Conservation (phyloP, 2,329 filamentous ascomycete genomes). For the Aspergillus fumigatiaffinis region DNA sequence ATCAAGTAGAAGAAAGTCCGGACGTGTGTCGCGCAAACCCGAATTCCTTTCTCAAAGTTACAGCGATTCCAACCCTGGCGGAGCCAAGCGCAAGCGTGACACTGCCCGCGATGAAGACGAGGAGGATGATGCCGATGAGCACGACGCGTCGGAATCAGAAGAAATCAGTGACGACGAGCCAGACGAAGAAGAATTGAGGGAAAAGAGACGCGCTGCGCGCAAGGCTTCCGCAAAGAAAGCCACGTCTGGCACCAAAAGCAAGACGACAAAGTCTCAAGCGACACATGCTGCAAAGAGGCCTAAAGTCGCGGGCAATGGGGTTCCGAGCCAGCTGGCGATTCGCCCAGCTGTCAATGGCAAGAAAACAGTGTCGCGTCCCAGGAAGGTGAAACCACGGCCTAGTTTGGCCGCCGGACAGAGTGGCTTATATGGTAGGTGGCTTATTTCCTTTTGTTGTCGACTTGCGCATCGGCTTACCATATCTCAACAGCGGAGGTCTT, state of each 20-base stretch:
- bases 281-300: conserved; percentile 49
- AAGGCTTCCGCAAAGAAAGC: conserved; percentile 30
- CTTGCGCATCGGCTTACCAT: conserved; percentile 19
- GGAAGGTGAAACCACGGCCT: conserved; percentile 50
- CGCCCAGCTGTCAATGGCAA: conserved; percentile 48
- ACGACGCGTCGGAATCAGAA: conserved; percentile 35
- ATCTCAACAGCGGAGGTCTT: conserved; percentile 54
- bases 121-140: conserved; percentile 24
- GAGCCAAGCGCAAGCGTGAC: conserved; percentile 51
- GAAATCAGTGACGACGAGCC: conserved; percentile 36
- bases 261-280: conserved; percentile 20
- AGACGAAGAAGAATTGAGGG: conserved; percentile 49
- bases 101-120: conserved; percentile 34
- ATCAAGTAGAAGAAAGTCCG: conserved; percentile 42
- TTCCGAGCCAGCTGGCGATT: conserved; percentile 50
- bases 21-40: conserved; percentile 41
- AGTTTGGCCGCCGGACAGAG: conserved; percentile 50
- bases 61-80: conserved; percentile 21
- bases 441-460: not conserved
- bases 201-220: conserved; percentile 37
- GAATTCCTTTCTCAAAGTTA: conserved; percentile 40
- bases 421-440: conserved; percentile 54
- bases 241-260: conserved; percentile 38
- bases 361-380: conserved; percentile 42
- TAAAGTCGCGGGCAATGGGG: conserved; percentile 50